Evolutionary conservation across 148 eudicot genomes (phyloP), one percentile per base, ranked within the genome.

Genomic region (Amaranthus palmeri): DNA sequence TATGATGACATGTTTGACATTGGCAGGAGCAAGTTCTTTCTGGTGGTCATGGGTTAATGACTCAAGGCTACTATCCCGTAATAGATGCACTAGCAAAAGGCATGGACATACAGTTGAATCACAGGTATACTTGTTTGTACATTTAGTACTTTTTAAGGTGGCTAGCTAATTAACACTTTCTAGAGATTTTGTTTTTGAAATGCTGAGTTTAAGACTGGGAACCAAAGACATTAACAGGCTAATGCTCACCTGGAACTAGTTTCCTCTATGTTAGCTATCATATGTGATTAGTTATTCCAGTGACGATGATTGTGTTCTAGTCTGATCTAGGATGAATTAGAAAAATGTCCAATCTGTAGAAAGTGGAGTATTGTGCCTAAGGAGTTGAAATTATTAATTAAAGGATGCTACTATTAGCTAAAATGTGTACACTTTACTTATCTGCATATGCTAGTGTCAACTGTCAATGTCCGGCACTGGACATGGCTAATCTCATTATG

Each of bases 11-110:
- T 64, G 61, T 12, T 50, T 67, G 64, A 15, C 48, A 54, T 79
- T 42, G 80, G 76, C 90, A 96, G 99, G 99, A 96, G 74, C 86
- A 96, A 76, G 96, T 96, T 76, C 96, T 96, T 17, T 65, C 97
- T 65, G 99, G 99, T 72, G 99, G 99, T 77, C 99, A 96, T 79
- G 97, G 99, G 65, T 83, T 96, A 17, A 96, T 96, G 97, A 91
- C 82, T 63, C 86, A 92, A 85, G 99, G 99, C 74, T 96, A 96
- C 67, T 78, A 84, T 80, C 99, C 99, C 52, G 69, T 96, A 43
- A 83, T 96, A 65, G 85, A 92, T 83, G 88, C 92, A 40, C 90
- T 96, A 46, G 82, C 99, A 5, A 84, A 88, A 79, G 96, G 78
- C 65, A 72, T 96, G 68, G 93, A 92, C 71, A 78, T 92, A 63